A percentile compares a stretch with the other conserved stretches of the same genome.
Conservation (phyloP, 2,329 filamentous ascomycete genomes). For the Cucurbitaria berberidis region DNA sequence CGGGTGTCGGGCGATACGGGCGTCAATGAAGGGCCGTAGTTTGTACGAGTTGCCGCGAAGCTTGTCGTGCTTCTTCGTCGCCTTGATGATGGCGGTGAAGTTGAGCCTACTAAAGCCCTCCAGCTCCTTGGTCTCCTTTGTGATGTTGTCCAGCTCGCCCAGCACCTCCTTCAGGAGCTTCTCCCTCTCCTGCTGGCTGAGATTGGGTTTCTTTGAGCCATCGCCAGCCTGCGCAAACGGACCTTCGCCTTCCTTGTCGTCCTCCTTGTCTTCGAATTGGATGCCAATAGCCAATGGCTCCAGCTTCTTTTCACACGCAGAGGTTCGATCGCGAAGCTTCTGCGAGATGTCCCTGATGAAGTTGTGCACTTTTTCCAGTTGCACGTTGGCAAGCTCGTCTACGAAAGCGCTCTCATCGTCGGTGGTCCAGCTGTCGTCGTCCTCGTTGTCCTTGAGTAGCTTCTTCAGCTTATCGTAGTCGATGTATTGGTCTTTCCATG, state of each 20-base stretch:
- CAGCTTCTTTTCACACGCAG: constrained; percentile 70
- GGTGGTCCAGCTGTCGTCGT: constrained; percentile 80
- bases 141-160: constrained; percentile 82
- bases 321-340: constrained; percentile 79
- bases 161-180: constrained; percentile 72
- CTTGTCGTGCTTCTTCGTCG: constrained; percentile 98
- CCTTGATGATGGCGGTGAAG: constrained; percentile 97
- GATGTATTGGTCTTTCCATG: constrained; percentile 94
- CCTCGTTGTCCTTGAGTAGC: constrained; percentile 74
- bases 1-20: constrained; percentile 83
- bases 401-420: constrained; percentile 93
- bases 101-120: constrained; percentile 96
- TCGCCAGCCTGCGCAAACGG: constrained; percentile 24
- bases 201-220: constrained; percentile 31
- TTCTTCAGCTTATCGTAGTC: constrained; percentile 94
- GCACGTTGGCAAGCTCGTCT: constrained; percentile 90
- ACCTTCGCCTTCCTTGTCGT: constrained; percentile 14
- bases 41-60: constrained; percentile 86
- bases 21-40: constrained; percentile 88
- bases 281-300: constrained; percentile 60
- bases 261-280: constrained; percentile 29
- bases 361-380: constrained; percentile 90
- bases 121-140: constrained; percentile 87
- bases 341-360: constrained; percentile 87
- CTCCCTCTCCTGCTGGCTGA: constrained; percentile 51